Percentiles rank a stretch among this genome's conserved stretches.
phyloP scores from a whole-genome alignment of 495 filamentous ascomycete genomes.

The Penicillium paxilli region DNA sequence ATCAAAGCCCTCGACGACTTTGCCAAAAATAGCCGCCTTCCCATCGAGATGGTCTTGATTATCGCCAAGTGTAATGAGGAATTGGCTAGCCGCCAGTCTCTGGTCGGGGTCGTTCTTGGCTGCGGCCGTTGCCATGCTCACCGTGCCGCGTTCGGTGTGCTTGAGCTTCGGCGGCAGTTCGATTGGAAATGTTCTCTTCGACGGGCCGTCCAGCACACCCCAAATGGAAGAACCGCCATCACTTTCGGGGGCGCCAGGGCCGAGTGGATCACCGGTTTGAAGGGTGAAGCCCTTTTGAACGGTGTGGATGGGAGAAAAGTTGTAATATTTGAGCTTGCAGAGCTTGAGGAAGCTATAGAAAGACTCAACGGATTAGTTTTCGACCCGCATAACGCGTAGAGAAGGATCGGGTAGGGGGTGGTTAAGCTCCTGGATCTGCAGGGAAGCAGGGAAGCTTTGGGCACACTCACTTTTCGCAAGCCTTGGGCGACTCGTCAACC shows the following conservation, averaged over 20 bases:
- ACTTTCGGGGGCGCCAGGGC: conserved; percentile 75
- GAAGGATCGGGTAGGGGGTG: not conserved
- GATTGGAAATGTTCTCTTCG: conserved; percentile 77
- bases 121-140: conserved; percentile 90
- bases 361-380: conserved; percentile 52
- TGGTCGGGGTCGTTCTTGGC: conserved; percentile 75
- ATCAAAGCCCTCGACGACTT: conserved; percentile 93
- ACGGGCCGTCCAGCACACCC: conserved; percentile 72
- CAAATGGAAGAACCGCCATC: conserved; percentile 92
- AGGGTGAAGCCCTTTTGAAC: conserved; percentile 92
- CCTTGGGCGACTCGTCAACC: conserved; percentile 80
- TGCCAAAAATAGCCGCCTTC: conserved; percentile 90
- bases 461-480: conserved; percentile 82
- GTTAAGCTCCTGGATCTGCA: not conserved
- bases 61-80: conserved; percentile 85
- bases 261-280: conserved; percentile 91
- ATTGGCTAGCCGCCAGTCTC: conserved; percentile 81
- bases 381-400: conserved; percentile 40
- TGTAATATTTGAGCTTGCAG: conserved; percentile 98
- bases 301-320: conserved; percentile 85
- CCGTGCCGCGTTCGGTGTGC: conserved; percentile 82
- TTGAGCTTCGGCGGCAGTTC: conserved; percentile 81
- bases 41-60: conserved; percentile 86
- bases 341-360: conserved; percentile 86
- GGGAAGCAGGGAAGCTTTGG: conserved; percentile 4